Evolutionary conservation across 164 flowering plant genomes (phyloP).

Genomic region (Sextonia rubra): DNA sequence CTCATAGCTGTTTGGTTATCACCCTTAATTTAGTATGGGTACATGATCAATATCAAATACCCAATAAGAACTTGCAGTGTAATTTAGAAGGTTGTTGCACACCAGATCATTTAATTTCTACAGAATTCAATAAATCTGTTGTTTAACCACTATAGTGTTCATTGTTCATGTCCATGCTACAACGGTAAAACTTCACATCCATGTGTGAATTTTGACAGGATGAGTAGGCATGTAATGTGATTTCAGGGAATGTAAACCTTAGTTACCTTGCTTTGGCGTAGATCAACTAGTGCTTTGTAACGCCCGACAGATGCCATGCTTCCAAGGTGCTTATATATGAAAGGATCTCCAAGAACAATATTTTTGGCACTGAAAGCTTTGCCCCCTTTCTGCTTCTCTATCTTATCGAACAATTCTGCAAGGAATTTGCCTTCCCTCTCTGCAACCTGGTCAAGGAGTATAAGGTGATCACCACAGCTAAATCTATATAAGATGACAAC

Average conservation of each 20-base stretch:
- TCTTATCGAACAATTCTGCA: constrained; percentile 47
- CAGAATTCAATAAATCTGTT: too few relatives aligned
- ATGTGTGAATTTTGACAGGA: background rate
- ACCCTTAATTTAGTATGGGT: too few relatives aligned
- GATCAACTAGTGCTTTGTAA: constrained; percentile 81
- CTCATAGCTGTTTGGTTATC: too few relatives aligned
- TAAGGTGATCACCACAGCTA: background rate
- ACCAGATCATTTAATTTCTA: too few relatives aligned
- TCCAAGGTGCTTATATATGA: constrained; percentile 79
- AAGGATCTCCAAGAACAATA: constrained; percentile 62
- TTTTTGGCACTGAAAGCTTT: constrained; percentile 50
- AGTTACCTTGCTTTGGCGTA: constrained; percentile 69
- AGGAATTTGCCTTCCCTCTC: constrained; percentile 82
- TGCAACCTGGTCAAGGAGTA: constrained; percentile 51
- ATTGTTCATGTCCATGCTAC: background rate
- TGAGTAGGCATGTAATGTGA: background rate
- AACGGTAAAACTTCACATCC: background rate
- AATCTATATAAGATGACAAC: background rate
- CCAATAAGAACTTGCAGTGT: too few relatives aligned
- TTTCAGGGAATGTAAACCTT: background rate
- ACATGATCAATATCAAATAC: too few relatives aligned
- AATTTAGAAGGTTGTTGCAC: too few relatives aligned
- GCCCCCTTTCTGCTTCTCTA: constrained; percentile 63
- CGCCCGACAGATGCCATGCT: constrained; percentile 90
- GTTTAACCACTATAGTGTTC: too few relatives aligned